Conservation (phyloP, 306 rosid genomes). For the Acacia confusa region DNA sequence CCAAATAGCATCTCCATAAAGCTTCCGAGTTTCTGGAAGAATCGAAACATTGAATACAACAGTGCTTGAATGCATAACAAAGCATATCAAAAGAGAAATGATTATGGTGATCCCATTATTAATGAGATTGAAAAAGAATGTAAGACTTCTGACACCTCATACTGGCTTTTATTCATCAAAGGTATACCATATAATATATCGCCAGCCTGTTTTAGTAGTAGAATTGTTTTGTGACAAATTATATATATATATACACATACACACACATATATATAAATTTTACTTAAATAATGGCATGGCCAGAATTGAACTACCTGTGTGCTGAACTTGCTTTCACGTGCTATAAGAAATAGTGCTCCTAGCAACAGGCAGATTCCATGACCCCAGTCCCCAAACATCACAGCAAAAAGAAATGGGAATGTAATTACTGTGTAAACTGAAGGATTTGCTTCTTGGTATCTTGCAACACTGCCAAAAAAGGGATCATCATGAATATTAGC, state of each 20-base stretch:
- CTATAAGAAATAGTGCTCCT: slow-evolving; percentile 85
- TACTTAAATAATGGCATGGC: slow-evolving; percentile 20
- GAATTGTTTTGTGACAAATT: slow-evolving; percentile 3
- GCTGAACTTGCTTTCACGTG: slow-evolving; percentile 73
- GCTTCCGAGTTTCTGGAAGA: slow-evolving; percentile 82
- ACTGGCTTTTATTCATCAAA: neutral
- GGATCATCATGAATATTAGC: slow-evolving; percentile 25
- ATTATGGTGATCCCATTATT: slow-evolving; percentile 5
- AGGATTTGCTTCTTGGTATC: slow-evolving; percentile 95
- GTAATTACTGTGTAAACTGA: slow-evolving; percentile 75
- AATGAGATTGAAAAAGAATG: slow-evolving; percentile 5
- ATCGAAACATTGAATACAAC: slow-evolving; percentile 1
- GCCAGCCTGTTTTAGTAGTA: slow-evolving; percentile 3
- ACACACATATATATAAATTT: too few relatives aligned
- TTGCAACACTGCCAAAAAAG: slow-evolving; percentile 69
- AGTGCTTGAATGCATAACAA: slow-evolving; percentile 4
- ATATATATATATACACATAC: neutral
- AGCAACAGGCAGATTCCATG: slow-evolving; percentile 90
- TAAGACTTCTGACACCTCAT: neutral
- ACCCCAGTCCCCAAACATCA: slow-evolving; percentile 99
- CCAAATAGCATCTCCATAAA: slow-evolving; percentile 95
- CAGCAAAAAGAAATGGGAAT: slow-evolving; percentile 92
- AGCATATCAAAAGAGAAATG: slow-evolving; percentile 16
- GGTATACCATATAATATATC: neutral
- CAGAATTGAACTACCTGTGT: slow-evolving; percentile 53